Base-by-base conservation (phyloP, 1,284 basidiomycete genomes). In the Neolentinus lepideus region DNA sequence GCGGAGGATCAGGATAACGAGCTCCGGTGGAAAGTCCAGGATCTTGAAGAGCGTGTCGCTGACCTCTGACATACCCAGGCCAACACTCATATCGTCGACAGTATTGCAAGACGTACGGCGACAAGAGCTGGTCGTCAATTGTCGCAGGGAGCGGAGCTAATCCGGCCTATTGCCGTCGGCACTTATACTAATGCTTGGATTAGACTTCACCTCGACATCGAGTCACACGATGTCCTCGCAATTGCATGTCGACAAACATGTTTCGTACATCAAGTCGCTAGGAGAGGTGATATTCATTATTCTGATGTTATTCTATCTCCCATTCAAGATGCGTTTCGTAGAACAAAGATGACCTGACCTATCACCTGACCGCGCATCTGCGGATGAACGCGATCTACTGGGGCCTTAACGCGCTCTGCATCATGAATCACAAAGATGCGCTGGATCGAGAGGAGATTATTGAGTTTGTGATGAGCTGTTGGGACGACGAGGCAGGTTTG, bases 351-450 rank as follows among this genome's bases (percentile, higher is more conserved):
- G 92, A 94, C 62, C 78, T 96, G n/a, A 78, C 83, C 0, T 99
- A 98, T 73, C 92, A 98, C 69, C 78, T 96, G 47, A 97, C 95
- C 0, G 81, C 94, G 8, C 96, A 99, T 71, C 79, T 99, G 8
- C 91, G 96, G 9, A 78, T 98, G 72, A 99, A 98, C 69, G 96
- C 94, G 9, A 80, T 98, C 16, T 99, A 98, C 71, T 99, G 96
- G 96, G 96, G 93, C 10, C 75, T 96, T 25, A 92, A 90, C 0
- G 93, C 96, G 0, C 74, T 97, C 2, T 88, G 81, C 52, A 77
- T 94, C 27, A 88, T 99, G 84, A 81, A 80, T 0, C 81, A 80
- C 25, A 76, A 83, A 48, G 87, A 94, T 51, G 91, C 90, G 0
- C 73, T 99, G 21, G 80, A 89, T 61, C 73, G 87, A 51, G 83